Conservation (phyloP, 106 monocot species). For the Dioscorea alata region DNA sequence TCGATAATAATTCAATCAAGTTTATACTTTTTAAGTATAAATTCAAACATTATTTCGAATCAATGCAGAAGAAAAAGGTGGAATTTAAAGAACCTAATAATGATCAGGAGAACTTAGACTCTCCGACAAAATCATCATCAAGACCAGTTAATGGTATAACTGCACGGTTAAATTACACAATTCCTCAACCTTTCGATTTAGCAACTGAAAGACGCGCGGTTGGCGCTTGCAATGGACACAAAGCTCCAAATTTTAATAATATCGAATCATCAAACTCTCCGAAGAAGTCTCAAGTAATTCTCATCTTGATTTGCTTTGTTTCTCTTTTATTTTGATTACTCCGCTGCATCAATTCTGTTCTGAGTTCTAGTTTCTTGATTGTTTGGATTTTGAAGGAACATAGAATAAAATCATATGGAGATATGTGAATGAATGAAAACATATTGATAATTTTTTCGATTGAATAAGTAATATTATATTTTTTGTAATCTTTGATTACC, state of each 20-base stretch:
- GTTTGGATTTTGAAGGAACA: no score
- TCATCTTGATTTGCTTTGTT: not conserved
- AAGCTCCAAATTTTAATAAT: constrained; percentile 8
- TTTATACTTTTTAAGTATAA: no score
- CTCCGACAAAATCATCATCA: constrained; percentile 13
- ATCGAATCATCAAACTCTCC: constrained; percentile 3
- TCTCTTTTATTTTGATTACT: not conserved
- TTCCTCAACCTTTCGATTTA: constrained; percentile 32
- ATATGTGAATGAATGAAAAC: no score
- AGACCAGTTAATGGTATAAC: constrained; percentile 16
- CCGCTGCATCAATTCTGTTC: no score
- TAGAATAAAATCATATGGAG: no score
- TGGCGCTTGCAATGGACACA: constrained; percentile 11
- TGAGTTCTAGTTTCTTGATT: no score
- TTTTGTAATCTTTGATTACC: no score
- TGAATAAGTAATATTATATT: no score
- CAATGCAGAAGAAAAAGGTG: constrained; percentile 9
- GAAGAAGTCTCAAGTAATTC: constrained; percentile 27
- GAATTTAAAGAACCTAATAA: not conserved
- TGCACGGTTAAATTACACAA: constrained; percentile 13
- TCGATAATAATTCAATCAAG: no score
- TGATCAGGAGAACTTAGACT: constrained; percentile 9
- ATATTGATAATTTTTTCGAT: no score
- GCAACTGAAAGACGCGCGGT: constrained; percentile 40
- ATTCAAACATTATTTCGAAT: no score